Base-by-base conservation (phyloP, 1,284 basidiomycete species). In the Boletus sp. region DNA sequence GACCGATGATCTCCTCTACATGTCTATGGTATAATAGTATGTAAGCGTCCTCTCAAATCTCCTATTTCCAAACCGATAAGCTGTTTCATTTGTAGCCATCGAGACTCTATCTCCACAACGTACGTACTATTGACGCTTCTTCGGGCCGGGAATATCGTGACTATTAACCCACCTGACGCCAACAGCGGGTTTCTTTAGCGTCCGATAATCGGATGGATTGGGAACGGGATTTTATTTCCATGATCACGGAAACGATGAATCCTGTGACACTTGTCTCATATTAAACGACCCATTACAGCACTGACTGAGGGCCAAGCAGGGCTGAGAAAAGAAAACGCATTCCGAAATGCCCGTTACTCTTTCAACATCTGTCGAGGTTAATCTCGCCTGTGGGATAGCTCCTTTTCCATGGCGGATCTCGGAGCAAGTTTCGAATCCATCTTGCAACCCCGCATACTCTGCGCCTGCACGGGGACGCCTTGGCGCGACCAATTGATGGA, bases 241-340 rank as follows among this genome's bases (percentile, higher is more conserved):
- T 61, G 46, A 44, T 50, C 40, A 50, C 41, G 41, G 38, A 47
- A 34, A 46, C 49, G 35, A 12, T 19, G 20, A 30, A 30, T 37
- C 39, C 37, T 42, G 36, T 51, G 10, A 48, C 48, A 51, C 52
- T 49, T 60, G 58, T 62, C 59, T 48, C 40, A 49, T 22, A 50
- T 61, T 42, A 45, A 59, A 50, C 36, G 37, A 41, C 27, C 13
- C 25, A 30, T 60, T 61, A 65, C 51, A 64, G 45, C 59, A 60
- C 55, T 17, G 6, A 46, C 29, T 39, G 38, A 44, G 48, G 27
- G 46, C 27, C 22, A 45, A 20, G 10, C 36, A 50, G 38, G 20
- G 27, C 43, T 36, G 22, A 41, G 19, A 45, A 50, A 48, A 50
- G n/a, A n/a, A n/a, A 34, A 13, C 5, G 22, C 34, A 38, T 19